A percentile compares a stretch with the other conserved stretches of the same genome.
These are phyloP conservation scores for Leucaena leucocephala DNA, from an alignment of 306 rosid genomes.

Conservation along the genomic window DNA sequence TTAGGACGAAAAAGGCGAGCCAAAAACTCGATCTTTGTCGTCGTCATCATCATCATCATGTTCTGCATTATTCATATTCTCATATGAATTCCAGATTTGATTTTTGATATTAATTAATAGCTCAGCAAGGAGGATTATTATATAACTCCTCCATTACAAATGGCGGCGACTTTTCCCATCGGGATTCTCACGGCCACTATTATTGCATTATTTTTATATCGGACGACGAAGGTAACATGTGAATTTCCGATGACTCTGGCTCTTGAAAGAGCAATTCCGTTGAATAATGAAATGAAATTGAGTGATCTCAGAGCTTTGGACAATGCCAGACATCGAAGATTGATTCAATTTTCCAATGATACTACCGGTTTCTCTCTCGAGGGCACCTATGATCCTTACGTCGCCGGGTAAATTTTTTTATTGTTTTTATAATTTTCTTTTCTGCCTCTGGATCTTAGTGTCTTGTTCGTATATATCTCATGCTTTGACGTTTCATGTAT, in stretches of 20 bases:
- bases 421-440: neutral
- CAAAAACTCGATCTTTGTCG: constrained; percentile 8
- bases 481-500: neutral
- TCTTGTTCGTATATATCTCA: neutral
- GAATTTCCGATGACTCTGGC: constrained; percentile 55
- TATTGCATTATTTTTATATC: constrained; percentile 31
- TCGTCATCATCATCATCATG: neutral
- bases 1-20: constrained; percentile 29
- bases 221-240: constrained; percentile 27
- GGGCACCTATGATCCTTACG: constrained; percentile 75
- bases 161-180: constrained; percentile 40
- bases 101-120: neutral
- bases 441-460: neutral
- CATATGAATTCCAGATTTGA: constrained; percentile 26
- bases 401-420: constrained; percentile 49
- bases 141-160: neutral
- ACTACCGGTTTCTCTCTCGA: constrained; percentile 59
- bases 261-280: constrained; percentile 82
- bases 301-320: constrained; percentile 67
- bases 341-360: constrained; percentile 60
- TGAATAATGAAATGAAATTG: constrained; percentile 59
- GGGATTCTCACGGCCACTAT: constrained; percentile 38
- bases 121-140: neutral
- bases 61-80: constrained; percentile 36
- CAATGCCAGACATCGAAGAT: constrained; percentile 64